Base-by-base conservation (phyloP, 164 flowering plant genomes). In the Euptelea pleiosperma region DNA sequence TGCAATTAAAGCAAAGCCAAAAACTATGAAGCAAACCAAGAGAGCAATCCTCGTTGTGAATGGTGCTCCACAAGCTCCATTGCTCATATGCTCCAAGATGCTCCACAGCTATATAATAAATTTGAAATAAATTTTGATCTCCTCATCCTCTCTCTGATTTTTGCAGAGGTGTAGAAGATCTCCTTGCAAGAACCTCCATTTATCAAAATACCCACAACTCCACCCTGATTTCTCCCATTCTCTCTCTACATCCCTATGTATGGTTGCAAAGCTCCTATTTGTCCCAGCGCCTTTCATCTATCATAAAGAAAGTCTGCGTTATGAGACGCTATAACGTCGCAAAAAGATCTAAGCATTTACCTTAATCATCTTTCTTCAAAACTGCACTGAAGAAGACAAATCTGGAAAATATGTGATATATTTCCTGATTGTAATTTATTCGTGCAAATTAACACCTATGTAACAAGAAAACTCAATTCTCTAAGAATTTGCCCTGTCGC, bases 241-340 rank as follows among this genome's bases (percentile, higher is more conserved):
- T 85, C 89, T 66, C 70, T 79, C 81, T 81, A 87, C 77, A 83
- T 69, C 89, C 96, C 93, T 92, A 92, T 78, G 88, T 71, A 82
- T 77, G 83, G 76, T 73, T 74, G 82, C 91, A 86, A 84, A 81
- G 98, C 94, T 86, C 97, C 86, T 71, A 77, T 73, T 79, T 79
- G 80, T 80, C 96, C 91, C 83, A 84, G 98, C 92, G 79, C 87
- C 85, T 77, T 82, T 71, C 83, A 87, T 93, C 97, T 87, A 89
- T 79, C 94, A 93, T 89, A 78, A 77, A 90, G 74, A 86, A 89
- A 86, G 91, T 82, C 64, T 61, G 67, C 46, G 89, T 87, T 85
- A 92, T 73, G 76, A 80, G 66, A 77, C 64, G 75, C 70, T 64
- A 78, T 64, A 76, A 79, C 59, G 75, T 64, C 43, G 54, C 61